These are phyloP conservation scores for Termitomyces sp. DNA, from an alignment of 768 basidiomycete genomes.

Conservation along the genomic window DNA sequence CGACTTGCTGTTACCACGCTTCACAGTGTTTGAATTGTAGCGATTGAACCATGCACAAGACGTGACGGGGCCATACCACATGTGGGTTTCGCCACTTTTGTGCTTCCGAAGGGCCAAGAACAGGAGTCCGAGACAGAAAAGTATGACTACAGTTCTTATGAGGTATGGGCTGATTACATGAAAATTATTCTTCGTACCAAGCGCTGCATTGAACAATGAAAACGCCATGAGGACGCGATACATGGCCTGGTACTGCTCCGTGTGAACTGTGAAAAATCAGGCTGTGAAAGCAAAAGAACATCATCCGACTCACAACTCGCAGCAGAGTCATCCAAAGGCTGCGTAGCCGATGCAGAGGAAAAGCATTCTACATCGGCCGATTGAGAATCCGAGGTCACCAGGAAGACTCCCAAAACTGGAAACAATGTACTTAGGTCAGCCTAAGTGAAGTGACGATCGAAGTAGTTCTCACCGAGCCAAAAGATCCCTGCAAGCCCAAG, in stretches of 20 bases:
- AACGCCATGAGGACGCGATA: slow-evolving; percentile 82
- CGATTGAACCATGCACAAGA: slow-evolving; percentile 70
- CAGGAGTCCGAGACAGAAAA: slow-evolving; percentile 36
- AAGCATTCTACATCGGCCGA: slow-evolving; percentile 83
- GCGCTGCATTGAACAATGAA: slow-evolving; percentile 71
- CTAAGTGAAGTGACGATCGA: background rate
- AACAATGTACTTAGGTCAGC: slow-evolving; percentile 11
- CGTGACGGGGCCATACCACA: slow-evolving; percentile 74
- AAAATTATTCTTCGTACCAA: slow-evolving; percentile 44
- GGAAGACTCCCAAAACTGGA: slow-evolving; percentile 70
- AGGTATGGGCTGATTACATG: background rate
- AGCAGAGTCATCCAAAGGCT: slow-evolving; percentile 52
- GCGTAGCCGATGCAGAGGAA: slow-evolving; percentile 48
- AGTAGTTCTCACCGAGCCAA: slow-evolving; percentile 64
- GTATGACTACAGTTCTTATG: slow-evolving; percentile 29
- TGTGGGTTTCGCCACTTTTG: slow-evolving; percentile 45
- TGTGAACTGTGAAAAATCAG: slow-evolving; percentile 55
- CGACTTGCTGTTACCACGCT: slow-evolving; percentile 33
- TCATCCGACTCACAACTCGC: slow-evolving; percentile 58
- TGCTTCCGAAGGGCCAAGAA: slow-evolving; percentile 43
- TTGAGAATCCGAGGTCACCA: slow-evolving; percentile 74
- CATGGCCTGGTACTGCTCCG: slow-evolving; percentile 87
- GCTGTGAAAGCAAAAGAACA: slow-evolving; percentile 1
- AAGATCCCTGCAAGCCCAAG: slow-evolving; percentile 71
- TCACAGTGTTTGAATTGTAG: slow-evolving; percentile 40